These are phyloP conservation scores for Umbellularia californica DNA, from an alignment of 164 flowering plant species.

Conservation along the genomic window DNA sequence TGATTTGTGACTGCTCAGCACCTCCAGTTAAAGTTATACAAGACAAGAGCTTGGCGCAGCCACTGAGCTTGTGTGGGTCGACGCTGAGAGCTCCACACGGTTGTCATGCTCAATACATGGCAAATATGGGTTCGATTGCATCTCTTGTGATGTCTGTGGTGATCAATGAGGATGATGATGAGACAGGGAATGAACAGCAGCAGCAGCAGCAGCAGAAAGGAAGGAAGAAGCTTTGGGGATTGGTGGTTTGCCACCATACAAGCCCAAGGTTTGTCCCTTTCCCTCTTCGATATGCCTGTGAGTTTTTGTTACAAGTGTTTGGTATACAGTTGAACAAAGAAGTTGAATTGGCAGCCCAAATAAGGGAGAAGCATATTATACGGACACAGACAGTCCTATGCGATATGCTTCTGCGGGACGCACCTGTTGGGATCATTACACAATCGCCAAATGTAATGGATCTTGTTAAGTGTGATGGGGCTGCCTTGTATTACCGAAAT, in stretches of 20 bases:
- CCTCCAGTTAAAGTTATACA: slow-evolving; percentile 55
- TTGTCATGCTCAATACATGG: slow-evolving; percentile 75
- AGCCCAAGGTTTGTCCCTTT: slow-evolving; percentile 64
- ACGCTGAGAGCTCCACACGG: slow-evolving; percentile 74
- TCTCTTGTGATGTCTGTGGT: slow-evolving; percentile 77
- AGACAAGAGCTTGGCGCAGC: slow-evolving; percentile 40
- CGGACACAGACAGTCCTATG: slow-evolving; percentile 63
- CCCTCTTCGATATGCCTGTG: slow-evolving; percentile 77
- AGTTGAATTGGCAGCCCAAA: slow-evolving; percentile 55
- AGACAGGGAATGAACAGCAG: slow-evolving; percentile 21
- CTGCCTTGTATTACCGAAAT: slow-evolving; percentile 51
- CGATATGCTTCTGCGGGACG: slow-evolving; percentile 74
- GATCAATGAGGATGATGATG: slow-evolving; percentile 53
- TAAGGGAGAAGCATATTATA: slow-evolving; percentile 68
- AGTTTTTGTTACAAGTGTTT: slow-evolving; percentile 68
- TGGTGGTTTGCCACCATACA: slow-evolving; percentile 79
- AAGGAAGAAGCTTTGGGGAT: slow-evolving; percentile 69
- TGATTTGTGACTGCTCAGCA: slow-evolving; percentile 72
- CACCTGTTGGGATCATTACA: slow-evolving; percentile 61
- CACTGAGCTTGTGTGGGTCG: slow-evolving; percentile 62
- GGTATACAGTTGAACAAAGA: slow-evolving; percentile 66
- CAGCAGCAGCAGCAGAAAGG: slow-evolving; percentile 23
- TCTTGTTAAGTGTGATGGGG: slow-evolving; percentile 77
- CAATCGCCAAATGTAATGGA: slow-evolving; percentile 77
- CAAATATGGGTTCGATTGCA: slow-evolving; percentile 73